Evolutionary conservation across 192 early-diverging fungal genomes (phyloP).

Genomic region (Physocladia obscura): DNA sequence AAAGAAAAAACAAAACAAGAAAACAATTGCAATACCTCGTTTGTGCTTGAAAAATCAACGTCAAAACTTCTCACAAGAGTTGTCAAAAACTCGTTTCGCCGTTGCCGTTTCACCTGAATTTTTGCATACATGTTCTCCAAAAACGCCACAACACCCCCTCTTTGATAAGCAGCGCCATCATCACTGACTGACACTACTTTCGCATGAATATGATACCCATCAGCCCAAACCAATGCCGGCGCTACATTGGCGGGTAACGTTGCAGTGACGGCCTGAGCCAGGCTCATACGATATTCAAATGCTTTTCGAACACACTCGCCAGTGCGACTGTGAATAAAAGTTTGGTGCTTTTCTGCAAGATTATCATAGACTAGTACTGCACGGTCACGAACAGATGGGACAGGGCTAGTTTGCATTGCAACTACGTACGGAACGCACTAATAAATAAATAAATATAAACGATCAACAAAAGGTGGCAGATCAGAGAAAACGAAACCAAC

Average conservation of each 20-base stretch:
- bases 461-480: background rate
- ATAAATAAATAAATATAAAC: background rate
- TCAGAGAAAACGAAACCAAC: no score
- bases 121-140: conserved; percentile 70
- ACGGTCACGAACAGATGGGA: conserved; percentile 64
- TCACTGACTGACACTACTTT: no score
- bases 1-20: background rate
- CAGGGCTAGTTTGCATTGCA: conserved; percentile 75
- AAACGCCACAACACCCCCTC: no score
- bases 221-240: conserved; percentile 14
- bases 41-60: conserved; percentile 42
- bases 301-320: conserved; percentile 72
- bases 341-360: conserved; percentile 80
- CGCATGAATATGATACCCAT: background rate
- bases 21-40: background rate
- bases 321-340: conserved; percentile 82
- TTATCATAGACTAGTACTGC: conserved; percentile 72
- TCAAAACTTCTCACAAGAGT: conserved; percentile 71
- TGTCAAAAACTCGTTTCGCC: conserved; percentile 73
- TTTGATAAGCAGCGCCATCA: no score
- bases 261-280: conserved; percentile 2
- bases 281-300: conserved; percentile 68
- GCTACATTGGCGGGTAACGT: background rate
- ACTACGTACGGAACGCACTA: conserved; percentile 87
- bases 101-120: conserved; percentile 60